A percentile compares a stretch with the other conserved stretches of the same genome.
Conservation (phyloP, 2,329 filamentous ascomycete species). For the Colletotrichum cuscutae region DNA sequence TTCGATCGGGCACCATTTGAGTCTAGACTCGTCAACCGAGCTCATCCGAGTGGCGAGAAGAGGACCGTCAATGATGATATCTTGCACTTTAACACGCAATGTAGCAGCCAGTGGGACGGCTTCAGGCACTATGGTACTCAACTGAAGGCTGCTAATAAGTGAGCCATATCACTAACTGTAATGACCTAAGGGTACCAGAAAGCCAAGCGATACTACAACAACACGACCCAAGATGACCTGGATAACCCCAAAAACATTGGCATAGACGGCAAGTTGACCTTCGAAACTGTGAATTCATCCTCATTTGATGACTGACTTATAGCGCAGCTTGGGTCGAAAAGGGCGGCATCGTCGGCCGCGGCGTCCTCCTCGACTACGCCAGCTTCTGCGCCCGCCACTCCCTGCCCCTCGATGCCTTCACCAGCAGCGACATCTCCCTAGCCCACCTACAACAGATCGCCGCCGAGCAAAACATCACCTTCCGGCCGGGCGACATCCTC, state of each 20-base stretch:
- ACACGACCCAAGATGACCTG: conserved; percentile 54
- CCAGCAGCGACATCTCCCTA: conserved; percentile 59
- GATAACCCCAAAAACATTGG: conserved; percentile 50
- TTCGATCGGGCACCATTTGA: conserved; percentile 44
- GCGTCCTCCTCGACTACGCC: conserved; percentile 63
- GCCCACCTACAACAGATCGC: conserved; percentile 40
- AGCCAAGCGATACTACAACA: conserved; percentile 46
- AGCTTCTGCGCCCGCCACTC: conserved; percentile 60
- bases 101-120: conserved; percentile 52
- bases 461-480: conserved; percentile 52
- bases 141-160: conserved; percentile 18
- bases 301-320: background rate
- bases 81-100: conserved; percentile 49
- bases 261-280: conserved; percentile 43
- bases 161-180: background rate
- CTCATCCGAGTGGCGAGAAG: conserved; percentile 36
- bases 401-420: conserved; percentile 62
- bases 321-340: conserved; percentile 28
- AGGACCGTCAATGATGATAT: conserved; percentile 47
- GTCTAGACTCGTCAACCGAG: conserved; percentile 54
- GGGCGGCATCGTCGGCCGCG: conserved; percentile 60
- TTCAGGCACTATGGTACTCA: conserved; percentile 46
- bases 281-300: too few relatives aligned
- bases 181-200: conserved; percentile 44
- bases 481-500: conserved; percentile 62